A percentile compares a stretch with the other conserved stretches of the same genome.
Evolutionary conservation across 202 grass and related monocot genomes (phyloP).

Genomic region (Zoysia matrella): DNA sequence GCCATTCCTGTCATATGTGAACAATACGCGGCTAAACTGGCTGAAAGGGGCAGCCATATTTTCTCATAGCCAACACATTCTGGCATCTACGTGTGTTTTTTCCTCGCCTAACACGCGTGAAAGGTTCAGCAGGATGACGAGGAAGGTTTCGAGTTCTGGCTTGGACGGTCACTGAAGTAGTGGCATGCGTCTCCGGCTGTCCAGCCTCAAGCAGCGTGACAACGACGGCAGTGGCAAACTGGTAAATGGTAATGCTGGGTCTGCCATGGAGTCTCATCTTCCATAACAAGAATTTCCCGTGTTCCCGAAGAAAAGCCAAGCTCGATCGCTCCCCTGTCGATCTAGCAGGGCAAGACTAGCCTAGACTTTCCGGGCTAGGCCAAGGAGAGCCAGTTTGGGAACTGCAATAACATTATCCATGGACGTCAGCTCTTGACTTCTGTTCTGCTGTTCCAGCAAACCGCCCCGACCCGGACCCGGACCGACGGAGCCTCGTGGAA

Average conservation of each 20-base stretch:
- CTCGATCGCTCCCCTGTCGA: neutral
- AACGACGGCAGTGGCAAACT: neutral
- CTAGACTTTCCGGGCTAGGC: neutral
- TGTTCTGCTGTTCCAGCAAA: neutral
- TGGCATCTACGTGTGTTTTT: neutral
- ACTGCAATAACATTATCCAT: too few relatives aligned
- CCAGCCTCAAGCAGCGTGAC: neutral
- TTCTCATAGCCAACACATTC: neutral
- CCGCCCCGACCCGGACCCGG: too few relatives aligned
- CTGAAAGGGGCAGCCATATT: neutral
- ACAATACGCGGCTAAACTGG: slow-evolving; percentile 4
- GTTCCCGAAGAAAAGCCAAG: neutral
- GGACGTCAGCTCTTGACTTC: neutral
- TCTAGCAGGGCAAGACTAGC: neutral
- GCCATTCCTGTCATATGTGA: neutral
- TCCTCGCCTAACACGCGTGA: neutral
- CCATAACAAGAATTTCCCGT: neutral
- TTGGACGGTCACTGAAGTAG: neutral
- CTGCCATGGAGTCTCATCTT: neutral
- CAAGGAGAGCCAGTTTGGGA: neutral
- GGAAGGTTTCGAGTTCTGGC: neutral
- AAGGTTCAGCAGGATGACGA: neutral
- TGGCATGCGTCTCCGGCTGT: neutral
- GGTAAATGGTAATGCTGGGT: neutral
- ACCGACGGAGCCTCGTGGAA: too few relatives aligned